Conservation (phyloP, 495 filamentous ascomycete genomes). For the Clavariopsis aquatica region DNA sequence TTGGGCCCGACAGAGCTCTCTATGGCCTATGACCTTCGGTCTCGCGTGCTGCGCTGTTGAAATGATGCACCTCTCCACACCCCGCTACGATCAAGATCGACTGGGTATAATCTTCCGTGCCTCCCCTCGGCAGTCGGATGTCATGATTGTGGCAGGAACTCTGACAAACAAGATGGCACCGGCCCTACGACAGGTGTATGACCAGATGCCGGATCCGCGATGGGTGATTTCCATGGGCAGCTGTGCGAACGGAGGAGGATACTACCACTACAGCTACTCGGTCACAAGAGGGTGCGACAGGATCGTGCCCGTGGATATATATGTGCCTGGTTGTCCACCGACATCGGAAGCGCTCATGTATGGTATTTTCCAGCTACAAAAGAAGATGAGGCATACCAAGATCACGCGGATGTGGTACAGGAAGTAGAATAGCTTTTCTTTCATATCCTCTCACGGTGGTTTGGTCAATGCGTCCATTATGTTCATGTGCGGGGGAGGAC, state of each 20-base stretch:
- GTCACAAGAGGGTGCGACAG: constrained; percentile 86
- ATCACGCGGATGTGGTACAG: constrained; percentile 69
- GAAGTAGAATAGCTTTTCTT: constrained; percentile 48
- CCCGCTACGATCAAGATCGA: constrained; percentile 93
- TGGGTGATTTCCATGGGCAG: constrained; percentile 93
- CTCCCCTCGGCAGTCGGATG: constrained; percentile 90
- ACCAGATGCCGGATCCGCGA: constrained; percentile 94
- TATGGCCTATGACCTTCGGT: constrained; percentile 98
- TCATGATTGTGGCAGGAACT: constrained; percentile 97
- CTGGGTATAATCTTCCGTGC: constrained; percentile 97
- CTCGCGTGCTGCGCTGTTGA: constrained; percentile 95
- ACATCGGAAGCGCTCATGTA: constrained; percentile 88
- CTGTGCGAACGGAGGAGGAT: constrained; percentile 90
- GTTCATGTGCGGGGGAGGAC: neutral
- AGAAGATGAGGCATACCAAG: constrained; percentile 76
- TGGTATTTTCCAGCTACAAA: constrained; percentile 82
- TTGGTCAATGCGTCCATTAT: constrained; percentile 3
- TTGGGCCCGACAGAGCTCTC: constrained; percentile 89
- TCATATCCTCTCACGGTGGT: neutral
- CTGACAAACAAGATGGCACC: constrained; percentile 98
- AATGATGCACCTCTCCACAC: constrained; percentile 98
- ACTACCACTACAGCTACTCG: constrained; percentile 92
- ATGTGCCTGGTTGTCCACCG: constrained; percentile 90
- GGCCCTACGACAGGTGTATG: constrained; percentile 90
- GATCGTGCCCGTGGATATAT: constrained; percentile 89